These are phyloP conservation scores for Lachancea cidri DNA, from an alignment of 805 yeast species.

Conservation along the genomic window DNA sequence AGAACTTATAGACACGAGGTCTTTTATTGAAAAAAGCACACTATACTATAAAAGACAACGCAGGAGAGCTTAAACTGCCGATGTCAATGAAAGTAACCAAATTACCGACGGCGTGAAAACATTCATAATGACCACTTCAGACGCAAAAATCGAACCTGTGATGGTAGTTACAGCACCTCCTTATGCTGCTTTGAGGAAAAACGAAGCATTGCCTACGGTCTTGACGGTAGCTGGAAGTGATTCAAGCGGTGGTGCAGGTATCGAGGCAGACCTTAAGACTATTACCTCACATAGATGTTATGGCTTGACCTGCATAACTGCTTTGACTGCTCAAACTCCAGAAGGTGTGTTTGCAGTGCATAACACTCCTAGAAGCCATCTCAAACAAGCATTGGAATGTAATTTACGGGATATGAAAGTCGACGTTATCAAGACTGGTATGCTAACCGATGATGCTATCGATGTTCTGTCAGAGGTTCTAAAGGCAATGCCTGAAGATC, in stretches of 20 bases:
- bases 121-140: background rate
- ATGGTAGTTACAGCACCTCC: conserved; percentile 28
- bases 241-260: conserved; percentile 87
- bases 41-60: too few species aligned
- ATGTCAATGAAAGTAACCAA: too few species aligned
- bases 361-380: conserved; percentile 39
- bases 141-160: background rate
- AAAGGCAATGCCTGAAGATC: conserved; percentile 23
- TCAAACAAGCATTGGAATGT: conserved; percentile 46
- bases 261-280: conserved; percentile 83
- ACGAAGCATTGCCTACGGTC: conserved; percentile 36
- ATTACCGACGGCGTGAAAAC: too few species aligned
- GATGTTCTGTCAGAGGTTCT: conserved; percentile 39
- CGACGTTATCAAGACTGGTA: conserved; percentile 74
- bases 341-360: conserved; percentile 38
- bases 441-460: conserved; percentile 57
- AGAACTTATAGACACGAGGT: background rate
- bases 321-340: conserved; percentile 74
- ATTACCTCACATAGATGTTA: conserved; percentile 69
- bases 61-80: too few species aligned
- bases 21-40: too few species aligned
- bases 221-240: conserved; percentile 70
- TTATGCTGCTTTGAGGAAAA: conserved; percentile 20
- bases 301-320: conserved; percentile 72
- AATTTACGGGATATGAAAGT: conserved; percentile 57